Evolutionary conservation across 257 asterid species (phyloP).

Genomic region (Nicotiana otophora): DNA sequence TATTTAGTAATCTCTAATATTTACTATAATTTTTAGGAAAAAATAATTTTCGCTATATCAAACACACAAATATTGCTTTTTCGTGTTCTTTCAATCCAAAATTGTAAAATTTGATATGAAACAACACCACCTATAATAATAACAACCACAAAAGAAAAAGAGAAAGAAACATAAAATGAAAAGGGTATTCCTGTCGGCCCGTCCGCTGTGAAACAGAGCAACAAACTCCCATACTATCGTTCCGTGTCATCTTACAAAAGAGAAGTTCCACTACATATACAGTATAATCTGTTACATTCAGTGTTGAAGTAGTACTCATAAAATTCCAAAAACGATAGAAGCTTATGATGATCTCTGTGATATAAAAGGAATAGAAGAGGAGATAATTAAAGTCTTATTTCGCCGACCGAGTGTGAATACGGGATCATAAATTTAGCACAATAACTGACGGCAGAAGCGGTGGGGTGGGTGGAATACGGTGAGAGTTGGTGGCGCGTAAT

Average conservation of each 20-base stretch:
- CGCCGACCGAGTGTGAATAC: no score
- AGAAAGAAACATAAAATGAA: not conserved
- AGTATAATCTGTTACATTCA: not conserved
- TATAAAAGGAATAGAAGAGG: not conserved
- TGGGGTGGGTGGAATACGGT: not conserved
- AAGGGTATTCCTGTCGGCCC: not conserved
- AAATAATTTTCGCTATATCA: no score
- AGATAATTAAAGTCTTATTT: no score
- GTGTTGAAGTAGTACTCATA: not conserved
- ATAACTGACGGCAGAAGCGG: not conserved
- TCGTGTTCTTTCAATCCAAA: no score
- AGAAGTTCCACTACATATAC: not conserved
- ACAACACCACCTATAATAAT: not conserved
- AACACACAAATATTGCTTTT: no score
- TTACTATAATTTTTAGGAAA: no score
- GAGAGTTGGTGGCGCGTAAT: conserved; percentile 18
- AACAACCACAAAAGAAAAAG: not conserved
- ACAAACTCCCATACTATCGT: not conserved
- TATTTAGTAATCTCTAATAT: no score
- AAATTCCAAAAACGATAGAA: not conserved
- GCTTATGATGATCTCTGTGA: not conserved
- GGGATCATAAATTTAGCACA: not conserved
- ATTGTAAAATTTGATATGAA: not conserved
- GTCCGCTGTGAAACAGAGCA: not conserved
- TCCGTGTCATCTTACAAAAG: not conserved